Evolutionary conservation across 1,284 basidiomycete genomes (phyloP).

Genomic region (Austroboletus niveus): DNA sequence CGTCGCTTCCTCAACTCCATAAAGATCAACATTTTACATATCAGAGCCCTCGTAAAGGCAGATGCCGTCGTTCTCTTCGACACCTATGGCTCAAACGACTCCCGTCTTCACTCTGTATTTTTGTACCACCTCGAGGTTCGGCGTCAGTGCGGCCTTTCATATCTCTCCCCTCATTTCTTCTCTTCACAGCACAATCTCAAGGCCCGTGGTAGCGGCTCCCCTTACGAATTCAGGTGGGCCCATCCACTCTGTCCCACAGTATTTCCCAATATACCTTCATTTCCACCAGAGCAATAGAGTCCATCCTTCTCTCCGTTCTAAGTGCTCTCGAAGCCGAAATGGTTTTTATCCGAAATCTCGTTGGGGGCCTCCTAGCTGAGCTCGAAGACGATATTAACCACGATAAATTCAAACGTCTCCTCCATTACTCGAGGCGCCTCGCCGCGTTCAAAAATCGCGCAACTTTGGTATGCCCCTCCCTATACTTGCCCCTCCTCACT

Average conservation of each 20-base stretch:
- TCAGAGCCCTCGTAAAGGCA: slow-evolving; percentile 91
- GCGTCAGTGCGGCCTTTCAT: slow-evolving; percentile 14
- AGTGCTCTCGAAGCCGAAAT: slow-evolving; percentile 92
- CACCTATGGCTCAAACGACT: slow-evolving; percentile 82
- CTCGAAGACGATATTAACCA: slow-evolving; percentile 92
- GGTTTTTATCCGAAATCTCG: slow-evolving; percentile 84
- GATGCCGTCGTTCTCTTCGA: slow-evolving; percentile 93
- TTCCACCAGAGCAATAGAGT: slow-evolving; percentile 76
- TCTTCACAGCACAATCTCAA: slow-evolving; percentile 72
- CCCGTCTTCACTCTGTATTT: slow-evolving; percentile 81
- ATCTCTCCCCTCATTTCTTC: slow-evolving; percentile 8
- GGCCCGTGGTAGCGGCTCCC: slow-evolving; percentile 59
- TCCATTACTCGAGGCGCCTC: slow-evolving; percentile 87
- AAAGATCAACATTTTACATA: slow-evolving; percentile 90
- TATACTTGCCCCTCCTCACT: background rate
- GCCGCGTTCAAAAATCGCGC: slow-evolving; percentile 88
- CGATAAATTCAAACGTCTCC: slow-evolving; percentile 85
- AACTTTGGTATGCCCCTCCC: slow-evolving; percentile 53
- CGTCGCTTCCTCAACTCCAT: slow-evolving; percentile 4
- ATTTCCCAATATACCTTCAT: slow-evolving; percentile 9
- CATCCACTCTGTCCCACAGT: background rate
- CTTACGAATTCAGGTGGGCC: slow-evolving; percentile 86
- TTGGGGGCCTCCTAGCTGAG: slow-evolving; percentile 85
- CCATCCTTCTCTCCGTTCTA: slow-evolving; percentile 83
- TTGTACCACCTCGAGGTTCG: slow-evolving; percentile 84